Evolutionary conservation across 2,329 filamentous ascomycete genomes (phyloP).

Genomic region (Pyricularia pennisetigena): DNA sequence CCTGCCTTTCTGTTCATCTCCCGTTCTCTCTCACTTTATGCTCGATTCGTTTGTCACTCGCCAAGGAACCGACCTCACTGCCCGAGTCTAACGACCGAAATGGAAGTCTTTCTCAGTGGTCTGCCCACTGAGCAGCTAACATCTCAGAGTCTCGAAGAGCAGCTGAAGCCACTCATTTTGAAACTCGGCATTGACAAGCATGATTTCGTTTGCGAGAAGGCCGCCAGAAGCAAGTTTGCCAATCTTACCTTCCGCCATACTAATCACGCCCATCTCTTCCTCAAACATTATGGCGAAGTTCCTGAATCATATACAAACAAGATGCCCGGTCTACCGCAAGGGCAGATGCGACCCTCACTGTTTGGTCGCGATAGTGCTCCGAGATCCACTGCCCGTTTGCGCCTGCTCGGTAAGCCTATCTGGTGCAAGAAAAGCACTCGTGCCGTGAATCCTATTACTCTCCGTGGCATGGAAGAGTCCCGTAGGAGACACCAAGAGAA

Average conservation of each 20-base stretch:
- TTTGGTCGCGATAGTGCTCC: neutral
- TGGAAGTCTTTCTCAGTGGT: conserved; percentile 36
- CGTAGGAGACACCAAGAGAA: conserved; percentile 6
- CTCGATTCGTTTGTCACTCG: neutral
- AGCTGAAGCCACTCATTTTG: conserved; percentile 29
- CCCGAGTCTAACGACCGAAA: conserved; percentile 12
- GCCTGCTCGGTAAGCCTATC: conserved; percentile 17
- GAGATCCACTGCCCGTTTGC: conserved; percentile 15
- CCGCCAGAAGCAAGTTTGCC: conserved; percentile 20
- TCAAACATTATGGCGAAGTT: conserved; percentile 21
- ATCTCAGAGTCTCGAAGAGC: conserved; percentile 23
- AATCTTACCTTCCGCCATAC: conserved; percentile 31
- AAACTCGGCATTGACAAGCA: conserved; percentile 23
- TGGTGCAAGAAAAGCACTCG: conserved; percentile 18
- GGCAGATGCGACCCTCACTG: neutral
- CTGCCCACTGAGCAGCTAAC: conserved; percentile 28
- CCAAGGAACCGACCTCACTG: neutral
- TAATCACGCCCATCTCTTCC: conserved; percentile 30
- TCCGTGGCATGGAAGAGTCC: conserved; percentile 12
- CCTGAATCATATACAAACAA: neutral
- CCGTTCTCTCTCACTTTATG: neutral
- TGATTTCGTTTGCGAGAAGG: conserved; percentile 34
- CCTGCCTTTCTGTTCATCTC: neutral
- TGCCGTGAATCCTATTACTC: conserved; percentile 8
- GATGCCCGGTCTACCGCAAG: too few relatives aligned